These are phyloP conservation scores for Cornus suecica DNA, from an alignment of 148 eudicot species.

Conservation along the genomic window DNA sequence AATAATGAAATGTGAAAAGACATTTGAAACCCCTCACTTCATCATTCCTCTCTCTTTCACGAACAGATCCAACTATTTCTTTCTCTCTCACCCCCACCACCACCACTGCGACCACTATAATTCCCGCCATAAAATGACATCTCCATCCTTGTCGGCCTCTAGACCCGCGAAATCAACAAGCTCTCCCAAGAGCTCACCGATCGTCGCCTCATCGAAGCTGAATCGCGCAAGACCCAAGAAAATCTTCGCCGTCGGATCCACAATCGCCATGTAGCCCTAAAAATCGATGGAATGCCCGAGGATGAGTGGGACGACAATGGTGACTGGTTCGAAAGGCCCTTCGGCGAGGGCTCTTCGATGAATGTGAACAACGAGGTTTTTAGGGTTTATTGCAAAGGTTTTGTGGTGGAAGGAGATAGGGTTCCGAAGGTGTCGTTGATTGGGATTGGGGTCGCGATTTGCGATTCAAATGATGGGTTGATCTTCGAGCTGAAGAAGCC, in stretches of 20 bases:
- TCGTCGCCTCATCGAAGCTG: slow-evolving; percentile 30
- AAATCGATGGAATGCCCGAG: slow-evolving; percentile 34
- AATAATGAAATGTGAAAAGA: too few species aligned
- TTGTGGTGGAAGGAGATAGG: slow-evolving; percentile 33
- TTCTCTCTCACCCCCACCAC: not conserved
- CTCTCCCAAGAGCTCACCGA: slow-evolving; percentile 40
- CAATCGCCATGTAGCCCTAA: slow-evolving; percentile 45
- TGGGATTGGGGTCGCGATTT: slow-evolving; percentile 68
- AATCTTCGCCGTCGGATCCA: slow-evolving; percentile 58
- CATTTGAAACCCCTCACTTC: too few species aligned
- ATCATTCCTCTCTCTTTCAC: too few species aligned
- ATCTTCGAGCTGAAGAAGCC: slow-evolving; percentile 59
- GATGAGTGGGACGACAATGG: slow-evolving; percentile 57
- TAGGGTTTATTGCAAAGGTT: slow-evolving; percentile 71
- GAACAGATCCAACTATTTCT: too few species aligned
- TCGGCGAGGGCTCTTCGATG: slow-evolving; percentile 44
- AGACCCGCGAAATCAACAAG: slow-evolving; percentile 34
- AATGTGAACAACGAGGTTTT: slow-evolving; percentile 17
- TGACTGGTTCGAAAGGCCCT: slow-evolving; percentile 40
- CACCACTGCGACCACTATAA: not conserved
- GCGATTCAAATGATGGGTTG: slow-evolving; percentile 53
- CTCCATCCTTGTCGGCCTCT: slow-evolving; percentile 19
- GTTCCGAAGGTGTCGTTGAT: slow-evolving; percentile 19
- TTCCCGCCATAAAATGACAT: slow-evolving; percentile 1
- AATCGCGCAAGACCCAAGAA: slow-evolving; percentile 23